These are phyloP conservation scores for Trichoderma sp. DNA, from an alignment of 2,329 filamentous ascomycete genomes.

Conservation along the genomic window DNA sequence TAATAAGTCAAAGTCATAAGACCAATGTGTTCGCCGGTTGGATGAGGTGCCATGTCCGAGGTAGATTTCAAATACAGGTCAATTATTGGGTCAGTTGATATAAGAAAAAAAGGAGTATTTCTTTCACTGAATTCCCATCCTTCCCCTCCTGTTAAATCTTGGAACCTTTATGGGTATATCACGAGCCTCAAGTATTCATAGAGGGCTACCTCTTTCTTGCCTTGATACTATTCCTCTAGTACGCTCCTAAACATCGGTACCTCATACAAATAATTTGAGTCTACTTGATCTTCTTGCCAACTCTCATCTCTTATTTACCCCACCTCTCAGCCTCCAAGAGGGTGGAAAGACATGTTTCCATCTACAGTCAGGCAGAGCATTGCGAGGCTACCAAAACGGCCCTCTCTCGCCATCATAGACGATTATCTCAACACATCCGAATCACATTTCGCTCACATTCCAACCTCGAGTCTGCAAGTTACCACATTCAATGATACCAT, in stretches of 20 bases:
- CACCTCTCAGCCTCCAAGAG: background rate
- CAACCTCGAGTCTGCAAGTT: background rate
- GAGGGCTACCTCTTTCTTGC: background rate
- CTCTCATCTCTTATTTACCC: background rate
- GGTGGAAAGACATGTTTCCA: background rate
- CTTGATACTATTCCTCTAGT: background rate
- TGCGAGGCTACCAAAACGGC: background rate
- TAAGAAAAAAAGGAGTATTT: background rate
- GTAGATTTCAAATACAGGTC: background rate
- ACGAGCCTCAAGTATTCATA: too few relatives aligned
- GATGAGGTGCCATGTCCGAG: background rate
- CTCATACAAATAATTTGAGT: background rate
- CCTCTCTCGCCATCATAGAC: slow-evolving; percentile 1
- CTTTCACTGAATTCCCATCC: background rate
- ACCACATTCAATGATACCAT: slow-evolving; percentile 2
- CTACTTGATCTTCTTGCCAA: background rate
- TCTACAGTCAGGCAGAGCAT: background rate
- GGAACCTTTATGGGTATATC: too few relatives aligned
- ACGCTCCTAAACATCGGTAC: background rate
- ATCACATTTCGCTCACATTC: background rate
- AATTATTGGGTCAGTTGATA: background rate
- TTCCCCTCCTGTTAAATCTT: too few relatives aligned
- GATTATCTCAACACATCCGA: background rate
- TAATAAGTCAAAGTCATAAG: background rate
- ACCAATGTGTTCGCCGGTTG: background rate